phyloP scores from a whole-genome alignment of 352 stramenopile species.

The Globisporangium middletonii region DNA sequence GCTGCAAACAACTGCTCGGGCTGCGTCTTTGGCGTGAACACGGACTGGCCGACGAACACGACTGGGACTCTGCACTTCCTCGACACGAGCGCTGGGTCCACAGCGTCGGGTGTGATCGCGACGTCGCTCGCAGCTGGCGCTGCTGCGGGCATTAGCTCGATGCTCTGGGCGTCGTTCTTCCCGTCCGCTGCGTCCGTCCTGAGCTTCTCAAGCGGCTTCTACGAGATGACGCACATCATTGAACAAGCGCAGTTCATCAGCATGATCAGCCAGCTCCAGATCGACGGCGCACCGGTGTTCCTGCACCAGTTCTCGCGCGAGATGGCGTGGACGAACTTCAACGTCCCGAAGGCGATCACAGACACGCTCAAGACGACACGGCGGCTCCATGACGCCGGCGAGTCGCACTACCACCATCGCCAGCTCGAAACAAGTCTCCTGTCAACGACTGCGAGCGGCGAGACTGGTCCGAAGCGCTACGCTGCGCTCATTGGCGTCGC shows the following conservation, averaged over 20 bases:
- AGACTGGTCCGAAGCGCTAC: conserved; percentile 67
- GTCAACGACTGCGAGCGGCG: conserved; percentile 18
- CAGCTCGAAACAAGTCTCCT: conserved; percentile 24
- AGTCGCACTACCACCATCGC: no score
- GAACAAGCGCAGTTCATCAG: conserved; percentile 82
- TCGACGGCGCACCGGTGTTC: conserved; percentile 69
- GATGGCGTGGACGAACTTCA: conserved; percentile 85
- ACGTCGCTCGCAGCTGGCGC: conserved; percentile 54
- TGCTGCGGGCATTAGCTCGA: conserved; percentile 44
- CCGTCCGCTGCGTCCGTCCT: conserved; percentile 54
- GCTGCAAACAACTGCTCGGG: conserved; percentile 70
- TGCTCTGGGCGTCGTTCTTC: conserved; percentile 68
- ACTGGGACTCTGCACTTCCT: conserved; percentile 65
- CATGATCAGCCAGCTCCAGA: conserved; percentile 78
- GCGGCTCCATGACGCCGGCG: neutral
- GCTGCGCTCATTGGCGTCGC: conserved; percentile 59
- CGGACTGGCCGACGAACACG: conserved; percentile 73
- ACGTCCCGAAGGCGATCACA: conserved; percentile 51
- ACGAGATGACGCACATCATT: conserved; percentile 84
- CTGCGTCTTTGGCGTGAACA: conserved; percentile 81
- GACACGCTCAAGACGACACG: conserved; percentile 17
- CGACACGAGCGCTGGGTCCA: conserved; percentile 58
- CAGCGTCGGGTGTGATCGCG: conserved; percentile 57
- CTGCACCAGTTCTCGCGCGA: conserved; percentile 78
- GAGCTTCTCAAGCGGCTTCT: conserved; percentile 67